Base-by-base conservation (phyloP, 2,329 filamentous ascomycete species). In the Monilinia vaccinii-corymbosi region DNA sequence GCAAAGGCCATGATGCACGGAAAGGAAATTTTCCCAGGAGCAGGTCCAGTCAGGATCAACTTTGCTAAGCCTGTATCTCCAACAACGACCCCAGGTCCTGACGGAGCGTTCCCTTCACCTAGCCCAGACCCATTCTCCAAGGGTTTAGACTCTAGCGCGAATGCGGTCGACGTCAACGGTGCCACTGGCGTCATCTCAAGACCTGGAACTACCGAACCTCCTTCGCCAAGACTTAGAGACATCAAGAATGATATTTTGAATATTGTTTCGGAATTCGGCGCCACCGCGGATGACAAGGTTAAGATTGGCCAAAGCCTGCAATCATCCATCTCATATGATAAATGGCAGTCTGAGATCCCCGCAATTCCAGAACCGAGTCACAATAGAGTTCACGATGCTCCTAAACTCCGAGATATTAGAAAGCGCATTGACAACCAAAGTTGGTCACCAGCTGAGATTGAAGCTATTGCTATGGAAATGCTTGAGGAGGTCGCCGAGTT, bases 341-440 rank as follows among this genome's bases (percentile, higher is more conserved):
- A 78, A 13, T 94, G 89, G 68, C 76, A 86, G 60, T 83, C 88
- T 48, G 94, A 99, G 73, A 94, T 99, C 49, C 90, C 93, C n/a
- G 78, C 91, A 0, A 83, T 97, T 62, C 84, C 86, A 48, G 94
- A 99, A 73, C 89, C 94, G 11, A 91, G 87, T 61, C 91, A 96
- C 73, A 91, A 87, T 56, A 83, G 94, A 61, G 83, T 95, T 57
- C 91, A 97, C 70, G 94, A 99, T 76, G 93, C 94, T 14, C 94
- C 94, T 1, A 91, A 93, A 74, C 83, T 99, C 50, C 86, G 94
- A 62, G 94, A 99, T 72, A 97, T 99, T 65, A 85, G 94, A 69
- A 99, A 99, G 79, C 86, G 92, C 44, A 97, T 99, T 69, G 94
- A 99, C 74, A 97, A 97, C 73, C 91, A 93, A 71, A 89, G 88